phyloP scores from a whole-genome alignment of 768 basidiomycete genomes.

The Hypholoma fasciculare region DNA sequence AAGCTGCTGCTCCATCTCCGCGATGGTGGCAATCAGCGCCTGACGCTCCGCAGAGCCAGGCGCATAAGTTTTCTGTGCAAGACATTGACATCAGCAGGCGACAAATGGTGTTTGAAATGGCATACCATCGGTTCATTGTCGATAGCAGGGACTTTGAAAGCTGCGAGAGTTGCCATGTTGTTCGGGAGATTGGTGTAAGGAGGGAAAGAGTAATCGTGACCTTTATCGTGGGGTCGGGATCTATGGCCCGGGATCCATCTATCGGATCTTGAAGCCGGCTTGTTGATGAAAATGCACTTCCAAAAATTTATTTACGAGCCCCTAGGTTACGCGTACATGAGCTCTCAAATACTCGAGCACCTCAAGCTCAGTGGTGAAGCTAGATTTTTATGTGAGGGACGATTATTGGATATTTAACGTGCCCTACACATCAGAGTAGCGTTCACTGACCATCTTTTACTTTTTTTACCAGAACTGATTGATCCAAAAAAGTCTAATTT shows the following conservation, averaged over 20 bases:
- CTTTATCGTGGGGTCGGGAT: neutral
- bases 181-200: conserved; percentile 22
- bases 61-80: conserved; percentile 67
- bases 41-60: conserved; percentile 77
- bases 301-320: too few species aligned
- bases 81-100: neutral
- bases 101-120: neutral
- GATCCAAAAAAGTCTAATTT: too few species aligned
- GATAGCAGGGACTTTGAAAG: conserved; percentile 82
- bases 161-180: conserved; percentile 66
- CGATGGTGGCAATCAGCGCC: conserved; percentile 69
- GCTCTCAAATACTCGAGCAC: too few species aligned
- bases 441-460: too few species aligned
- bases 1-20: conserved; percentile 77
- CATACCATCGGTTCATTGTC: conserved; percentile 94
- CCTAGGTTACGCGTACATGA: too few species aligned
- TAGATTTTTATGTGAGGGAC: too few species aligned
- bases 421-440: too few species aligned
- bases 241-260: neutral
- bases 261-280: neutral
- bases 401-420: too few species aligned
- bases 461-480: too few species aligned
- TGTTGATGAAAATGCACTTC: too few species aligned
- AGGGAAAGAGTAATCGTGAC: neutral
- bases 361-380: too few species aligned